phyloP scores from a whole-genome alignment of 805 yeast genomes.

The Saccharomycopsis fermentans region DNA sequence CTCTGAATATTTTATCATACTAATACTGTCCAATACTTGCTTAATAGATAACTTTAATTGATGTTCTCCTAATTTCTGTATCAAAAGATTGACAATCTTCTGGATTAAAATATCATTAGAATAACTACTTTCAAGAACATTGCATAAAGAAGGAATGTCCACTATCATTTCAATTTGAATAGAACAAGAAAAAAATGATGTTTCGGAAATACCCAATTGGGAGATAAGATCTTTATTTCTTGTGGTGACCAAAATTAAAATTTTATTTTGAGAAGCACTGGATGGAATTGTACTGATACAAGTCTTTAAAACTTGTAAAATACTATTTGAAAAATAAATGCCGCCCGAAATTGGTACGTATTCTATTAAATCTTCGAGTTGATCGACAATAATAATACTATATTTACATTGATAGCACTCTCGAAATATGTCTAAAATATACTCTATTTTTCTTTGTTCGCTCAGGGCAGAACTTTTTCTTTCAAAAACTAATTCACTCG shows the following conservation, averaged over 20 bases:
- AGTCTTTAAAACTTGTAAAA: conserved; percentile 76
- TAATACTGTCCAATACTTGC: neutral
- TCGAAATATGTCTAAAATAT: conserved; percentile 80
- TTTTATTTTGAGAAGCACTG: conserved; percentile 56
- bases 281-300: conserved; percentile 79
- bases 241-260: conserved; percentile 82
- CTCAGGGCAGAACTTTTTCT: conserved; percentile 34
- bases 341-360: conserved; percentile 81
- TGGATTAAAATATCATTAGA: neutral
- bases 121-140: neutral
- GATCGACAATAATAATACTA: conserved; percentile 81
- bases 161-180: neutral
- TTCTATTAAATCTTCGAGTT: conserved; percentile 83
- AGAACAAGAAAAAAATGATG: neutral
- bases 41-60: neutral
- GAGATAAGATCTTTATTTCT: neutral
- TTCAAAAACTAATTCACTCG: conserved; percentile 79
- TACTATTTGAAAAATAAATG: conserved; percentile 85
- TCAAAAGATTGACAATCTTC: neutral
- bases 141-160: neutral
- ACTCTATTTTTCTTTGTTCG: conserved; percentile 73
- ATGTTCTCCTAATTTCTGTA: neutral
- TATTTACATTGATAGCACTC: conserved; percentile 92
- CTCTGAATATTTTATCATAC: neutral
- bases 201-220: neutral